Base-by-base conservation (phyloP, 768 basidiomycete species). In the Calvatia gigantea region DNA sequence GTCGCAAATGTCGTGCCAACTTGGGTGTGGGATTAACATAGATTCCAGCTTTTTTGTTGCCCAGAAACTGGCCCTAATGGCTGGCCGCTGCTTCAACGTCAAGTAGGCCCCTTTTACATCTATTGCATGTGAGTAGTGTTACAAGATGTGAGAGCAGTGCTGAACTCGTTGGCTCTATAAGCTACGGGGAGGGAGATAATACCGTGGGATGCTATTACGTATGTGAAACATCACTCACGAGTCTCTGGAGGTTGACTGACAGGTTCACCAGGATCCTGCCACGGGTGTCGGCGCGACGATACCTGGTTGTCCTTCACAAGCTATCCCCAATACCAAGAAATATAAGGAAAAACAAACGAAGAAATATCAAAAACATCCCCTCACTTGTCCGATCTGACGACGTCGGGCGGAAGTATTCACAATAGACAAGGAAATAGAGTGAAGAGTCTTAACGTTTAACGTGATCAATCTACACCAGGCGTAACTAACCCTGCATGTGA, bases 41-140 rank as follows among this genome's bases (percentile, higher is more conserved):
- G 5, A 7, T 35, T 41, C 28, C 23, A 54, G 53, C 48, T 55
- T 3, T 59, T 25, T 11, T 59, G 58, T 33, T 59, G 58, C 19
- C 58, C 58, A 5, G 37, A 44, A 5, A 35, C 32, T 5, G 58
- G 58, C 4, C 58, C 58, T 1, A 50, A 59, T 6, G 42, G 31
- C 33, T 42, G 47, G 37, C 42, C 42, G 6, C 33, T 59, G 8
- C 21, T 28, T 2, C 25, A 55, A 25, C 54, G 47, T 8, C 58
- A 59, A 19, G 33, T 51, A 19, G 58, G 58, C 4, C 58, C 54
- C 23, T 59, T 59, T 31, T 37, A 7, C 19, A 44, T 59, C 27
- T 51, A 44, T 35, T 59, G 58, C 44, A 37, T 59, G 58, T 59
- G 23, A 46, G 58, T 55, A 11, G n/a, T n/a, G n/a, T n/a, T n/a